phyloP scores from a whole-genome alignment of 2,329 filamentous ascomycete species.

The Thielaviopsis populi region DNA sequence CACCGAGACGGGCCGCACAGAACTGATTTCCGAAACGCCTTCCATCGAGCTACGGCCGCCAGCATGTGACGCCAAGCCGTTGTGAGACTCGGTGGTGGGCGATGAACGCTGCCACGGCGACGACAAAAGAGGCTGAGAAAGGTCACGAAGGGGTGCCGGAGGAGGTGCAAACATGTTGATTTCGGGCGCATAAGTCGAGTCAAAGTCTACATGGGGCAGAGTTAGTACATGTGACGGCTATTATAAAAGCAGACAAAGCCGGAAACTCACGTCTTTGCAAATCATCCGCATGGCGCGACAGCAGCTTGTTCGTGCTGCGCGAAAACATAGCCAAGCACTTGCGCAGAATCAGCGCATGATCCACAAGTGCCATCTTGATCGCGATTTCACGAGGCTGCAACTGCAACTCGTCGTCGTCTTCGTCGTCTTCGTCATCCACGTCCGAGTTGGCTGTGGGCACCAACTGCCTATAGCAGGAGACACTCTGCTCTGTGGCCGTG shows the following conservation, averaged over 20 bases:
- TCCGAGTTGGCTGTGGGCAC: conserved; percentile 38
- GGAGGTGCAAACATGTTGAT: conserved; percentile 46
- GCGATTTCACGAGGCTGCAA: conserved; percentile 54
- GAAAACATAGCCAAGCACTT: conserved; percentile 59
- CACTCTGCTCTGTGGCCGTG: conserved; percentile 59
- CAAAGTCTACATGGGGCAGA: conserved; percentile 35
- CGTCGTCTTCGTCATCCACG: conserved; percentile 21
- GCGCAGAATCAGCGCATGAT: conserved; percentile 79
- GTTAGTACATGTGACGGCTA: conserved; percentile 18
- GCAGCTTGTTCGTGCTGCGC: conserved; percentile 45
- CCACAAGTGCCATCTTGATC: conserved; percentile 70
- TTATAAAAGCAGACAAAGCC: not conserved
- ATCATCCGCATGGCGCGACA: conserved; percentile 41
- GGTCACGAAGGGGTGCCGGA: conserved; percentile 33
- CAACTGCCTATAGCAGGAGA: conserved; percentile 62
- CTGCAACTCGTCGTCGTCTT: conserved; percentile 31
- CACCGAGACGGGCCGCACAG: conserved; percentile 15
- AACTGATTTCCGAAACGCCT: conserved; percentile 8
- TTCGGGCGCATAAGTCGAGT: conserved; percentile 48
- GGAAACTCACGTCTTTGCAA: conserved; percentile 46
- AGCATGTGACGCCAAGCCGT: not conserved
- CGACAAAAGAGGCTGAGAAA: conserved; percentile 28
- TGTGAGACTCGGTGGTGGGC: conserved; percentile 7
- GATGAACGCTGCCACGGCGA: conserved; percentile 16
- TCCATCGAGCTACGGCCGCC: conserved; percentile 4